Evolutionary conservation across 352 stramenopile genomes (phyloP).

Genomic region (Pythium periplocum): DNA sequence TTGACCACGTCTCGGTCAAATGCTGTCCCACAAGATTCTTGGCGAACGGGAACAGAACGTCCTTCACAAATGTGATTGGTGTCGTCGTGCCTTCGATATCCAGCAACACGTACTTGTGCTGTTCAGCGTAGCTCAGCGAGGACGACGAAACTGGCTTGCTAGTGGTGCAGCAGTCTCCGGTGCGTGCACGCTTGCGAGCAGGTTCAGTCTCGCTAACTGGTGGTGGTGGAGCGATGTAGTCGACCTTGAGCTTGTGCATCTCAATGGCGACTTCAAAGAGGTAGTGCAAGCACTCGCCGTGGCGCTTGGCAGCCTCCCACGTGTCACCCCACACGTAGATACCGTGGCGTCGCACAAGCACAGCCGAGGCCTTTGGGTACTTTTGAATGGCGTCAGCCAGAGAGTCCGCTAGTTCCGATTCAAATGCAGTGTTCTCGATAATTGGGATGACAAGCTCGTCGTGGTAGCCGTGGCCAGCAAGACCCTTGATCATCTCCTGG

Average conservation of each 20-base stretch:
- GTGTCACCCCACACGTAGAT: constrained; percentile 96
- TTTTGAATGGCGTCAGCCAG: constrained; percentile 77
- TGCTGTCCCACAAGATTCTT: constrained; percentile 53
- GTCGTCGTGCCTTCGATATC: constrained; percentile 97
- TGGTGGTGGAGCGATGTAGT: constrained; percentile 44
- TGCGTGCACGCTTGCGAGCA: constrained; percentile 39
- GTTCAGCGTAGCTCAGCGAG: constrained; percentile 42
- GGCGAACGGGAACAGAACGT: constrained; percentile 92
- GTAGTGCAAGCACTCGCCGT: constrained; percentile 96
- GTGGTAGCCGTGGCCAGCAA: constrained; percentile 89
- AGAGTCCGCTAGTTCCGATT: constrained; percentile 89
- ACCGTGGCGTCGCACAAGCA: constrained; percentile 93
- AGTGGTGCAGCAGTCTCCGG: constrained; percentile 2
- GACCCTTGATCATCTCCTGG: constrained; percentile 97
- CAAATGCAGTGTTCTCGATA: constrained; percentile 94
- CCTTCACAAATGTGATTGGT: constrained; percentile 95
- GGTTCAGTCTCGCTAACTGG: constrained; percentile 23
- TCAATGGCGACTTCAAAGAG: constrained; percentile 90
- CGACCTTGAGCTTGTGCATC: constrained; percentile 85
- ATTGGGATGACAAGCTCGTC: constrained; percentile 94
- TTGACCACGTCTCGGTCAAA: constrained; percentile 47
- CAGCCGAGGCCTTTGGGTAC: constrained; percentile 89
- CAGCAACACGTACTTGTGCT: constrained; percentile 90
- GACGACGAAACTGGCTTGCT: background rate
- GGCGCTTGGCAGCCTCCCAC: constrained; percentile 95